Base-by-base conservation (phyloP, 768 basidiomycete species). In the Gelatoporia subvermispora region DNA sequence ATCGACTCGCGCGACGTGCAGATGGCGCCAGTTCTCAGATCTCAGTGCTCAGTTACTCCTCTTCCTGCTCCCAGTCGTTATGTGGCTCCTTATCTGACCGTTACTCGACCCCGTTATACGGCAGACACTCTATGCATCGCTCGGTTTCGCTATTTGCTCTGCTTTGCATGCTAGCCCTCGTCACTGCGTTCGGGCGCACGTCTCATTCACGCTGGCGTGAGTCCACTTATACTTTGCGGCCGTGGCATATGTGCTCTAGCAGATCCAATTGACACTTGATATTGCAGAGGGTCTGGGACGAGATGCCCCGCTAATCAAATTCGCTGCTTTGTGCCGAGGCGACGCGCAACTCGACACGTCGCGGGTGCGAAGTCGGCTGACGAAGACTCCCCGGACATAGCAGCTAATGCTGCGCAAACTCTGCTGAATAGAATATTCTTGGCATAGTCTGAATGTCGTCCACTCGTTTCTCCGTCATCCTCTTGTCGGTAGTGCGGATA, bases 281-380 rank as follows among this genome's bases (percentile, higher is more conserved):
- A 98, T 94, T 64, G 93, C 96, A 37, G 96, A 99, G 71, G 91
- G 91, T 55, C 80, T 87, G 59, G 95, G 95, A 10, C 82, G n/a
- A n/a, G n/a, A n/a, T n/a, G n/a, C n/a, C n/a, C n/a, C n/a, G n/a
- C n/a, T n/a, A n/a, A n/a, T n/a, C n/a, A n/a, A n/a, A n/a, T n/a
- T n/a, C n/a, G n/a, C n/a, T n/a, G n/a, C n/a, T n/a, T n/a, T n/a
- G n/a, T n/a, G n/a, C n/a, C n/a, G n/a, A n/a, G n/a, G n/a, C n/a
- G n/a, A n/a, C n/a, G n/a, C n/a, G n/a, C n/a, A n/a, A n/a, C n/a
- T n/a, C n/a, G n/a, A n/a, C n/a, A n/a, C n/a, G n/a, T n/a, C n/a
- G n/a, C n/a, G n/a, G n/a, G n/a, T n/a, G n/a, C n/a, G n/a, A n/a
- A n/a, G n/a, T n/a, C n/a, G n/a, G n/a, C n/a, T n/a, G n/a, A n/a